Base-by-base conservation (phyloP, 1,284 basidiomycete species). In the Clitocybe nebularis region DNA sequence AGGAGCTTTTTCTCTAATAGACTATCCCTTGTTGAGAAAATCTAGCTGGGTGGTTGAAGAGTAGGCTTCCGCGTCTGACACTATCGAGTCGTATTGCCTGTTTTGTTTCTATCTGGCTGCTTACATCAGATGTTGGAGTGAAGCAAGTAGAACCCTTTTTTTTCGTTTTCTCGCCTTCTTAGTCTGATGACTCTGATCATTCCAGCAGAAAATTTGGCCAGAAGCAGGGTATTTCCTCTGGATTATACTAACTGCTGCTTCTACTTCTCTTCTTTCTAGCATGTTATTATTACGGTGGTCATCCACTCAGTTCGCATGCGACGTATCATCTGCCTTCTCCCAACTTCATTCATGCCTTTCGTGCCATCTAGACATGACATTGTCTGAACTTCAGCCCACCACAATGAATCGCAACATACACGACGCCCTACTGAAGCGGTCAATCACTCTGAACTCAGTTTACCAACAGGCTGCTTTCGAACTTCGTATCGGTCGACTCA, bases 381-480 rank as follows among this genome's bases (percentile, higher is more conserved):
- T 63, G 41, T 43, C 59, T 9, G 52, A 52, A 29, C 33, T 40
- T n/a, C 26, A 44, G 16, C 21, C 39, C 25, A 26, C 41, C 6
- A 32, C 42, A 23, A 26, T 46, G 16, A 38, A 39, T 22, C 49
- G 48, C 24, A 33, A 47, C n/a, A 47, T 63, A 5, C 62, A 65
- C 11, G 44, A 44, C 11, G 56, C 63, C 11, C 51, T 75, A 2
- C 52, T 74, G 1, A 52, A 58, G 24, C 58, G 57, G 17, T 71
- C 73, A 7, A 60, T 71, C 25, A 61, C 61, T 24, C 55, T 77
- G 23, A 68, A 72, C 42, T 56, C 64, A 24, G 57, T 61, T 16
- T 74, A 75, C 49, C 67, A 66, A 1, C 71, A 72, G 48, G 71
- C 72, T 13, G 63, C 66, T 0, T 75, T 75, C 41, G 73, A 75